Base-by-base conservation (phyloP, 805 yeast species). In the Kockiozyma suomiensis region DNA sequence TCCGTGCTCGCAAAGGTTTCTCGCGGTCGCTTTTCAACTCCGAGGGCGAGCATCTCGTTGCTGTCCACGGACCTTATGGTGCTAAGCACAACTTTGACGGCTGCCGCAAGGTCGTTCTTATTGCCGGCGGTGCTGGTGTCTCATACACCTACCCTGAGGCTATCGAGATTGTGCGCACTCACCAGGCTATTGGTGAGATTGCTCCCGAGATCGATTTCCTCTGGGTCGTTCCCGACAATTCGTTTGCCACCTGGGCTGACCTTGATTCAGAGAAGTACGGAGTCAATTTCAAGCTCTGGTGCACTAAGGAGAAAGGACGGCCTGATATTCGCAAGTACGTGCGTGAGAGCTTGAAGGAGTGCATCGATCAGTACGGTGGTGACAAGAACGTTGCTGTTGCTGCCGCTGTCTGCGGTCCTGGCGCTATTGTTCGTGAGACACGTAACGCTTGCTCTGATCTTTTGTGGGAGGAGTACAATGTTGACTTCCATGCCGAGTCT, bases 41-140 rank as follows among this genome's bases (percentile, higher is more conserved):
- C 32, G 58, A 50, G 53, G 58, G 66, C 30, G 63, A 52, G 49
- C 68, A 64, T 45, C 53, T 61, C 30, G 63, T 70, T 32, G 51
- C 45, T 12, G 62, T 62, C 33, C 66, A 62, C 40, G 66, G 66
- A 12, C 66, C 66, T 12, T 61, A 61, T 35, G 66, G 66, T 21
- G 48, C 49, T 38, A 46, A 54, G 53, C 57, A 54, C 61, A 38
- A 48, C 26, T 64, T 55, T 26, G 66, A 62, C 38, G 67, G 66
- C 37, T 55, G 61, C 55, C 63, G 62, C 54, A 62, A 62, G 65
- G 64, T 62, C 25, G 56, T 70, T 17, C 66, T 71, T 17, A 60
- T 71, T 21, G 67, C 73, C n/a, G 74, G 74, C 12, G 74, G 74
- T 3, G 70, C 74, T 13, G 74, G 74, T 25, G 70, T 71, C 2